A percentile compares a stretch with the other conserved stretches of the same genome.
Conservation (phyloP, 2,329 filamentous ascomycete species). For the Didymella glomerata region DNA sequence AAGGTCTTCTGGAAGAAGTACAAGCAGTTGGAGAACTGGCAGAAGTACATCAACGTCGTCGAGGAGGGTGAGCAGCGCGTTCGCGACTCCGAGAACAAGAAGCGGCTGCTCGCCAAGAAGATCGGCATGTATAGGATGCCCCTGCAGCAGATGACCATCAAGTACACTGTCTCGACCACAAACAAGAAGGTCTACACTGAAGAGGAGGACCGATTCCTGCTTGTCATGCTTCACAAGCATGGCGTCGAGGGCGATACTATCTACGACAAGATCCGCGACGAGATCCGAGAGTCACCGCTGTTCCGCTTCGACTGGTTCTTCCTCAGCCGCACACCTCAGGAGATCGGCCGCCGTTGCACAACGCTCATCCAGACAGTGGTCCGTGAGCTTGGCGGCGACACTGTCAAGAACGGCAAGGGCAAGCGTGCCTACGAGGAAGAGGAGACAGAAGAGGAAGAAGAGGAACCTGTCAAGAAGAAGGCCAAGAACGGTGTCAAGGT, state of each 20-base stretch:
- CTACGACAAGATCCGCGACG: slow-evolving; percentile 94
- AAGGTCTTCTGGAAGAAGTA: slow-evolving; percentile 97
- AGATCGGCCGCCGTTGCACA: slow-evolving; percentile 90
- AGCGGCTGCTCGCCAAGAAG: slow-evolving; percentile 93
- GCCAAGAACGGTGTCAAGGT: slow-evolving; percentile 89
- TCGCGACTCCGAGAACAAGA: slow-evolving; percentile 88
- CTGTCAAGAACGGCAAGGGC: slow-evolving; percentile 68
- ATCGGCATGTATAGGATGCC: slow-evolving; percentile 97
- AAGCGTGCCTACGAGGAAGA: slow-evolving; percentile 82
- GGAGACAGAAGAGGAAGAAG: slow-evolving; percentile 77
- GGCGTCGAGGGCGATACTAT: slow-evolving; percentile 90
- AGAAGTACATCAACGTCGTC: slow-evolving; percentile 87
- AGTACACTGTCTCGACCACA: slow-evolving; percentile 97
- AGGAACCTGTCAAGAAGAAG: slow-evolving; percentile 94
- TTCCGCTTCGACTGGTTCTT: slow-evolving; percentile 99
- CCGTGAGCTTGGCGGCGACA: slow-evolving; percentile 83
- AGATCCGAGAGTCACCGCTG: slow-evolving; percentile 90
- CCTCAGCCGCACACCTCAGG: slow-evolving; percentile 88
- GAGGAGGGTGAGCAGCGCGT: slow-evolving; percentile 92
- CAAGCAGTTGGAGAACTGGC: slow-evolving; percentile 86
- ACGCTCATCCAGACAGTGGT: slow-evolving; percentile 94
- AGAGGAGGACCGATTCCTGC: slow-evolving; percentile 93
- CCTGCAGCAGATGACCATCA: slow-evolving; percentile 96
- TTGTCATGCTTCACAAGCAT: slow-evolving; percentile 91
- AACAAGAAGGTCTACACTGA: slow-evolving; percentile 99